Evolutionary conservation across 2,329 filamentous ascomycete genomes (phyloP), one percentile per base, ranked within the genome.

Genomic region (Alternaria novae-zelandiae): DNA sequence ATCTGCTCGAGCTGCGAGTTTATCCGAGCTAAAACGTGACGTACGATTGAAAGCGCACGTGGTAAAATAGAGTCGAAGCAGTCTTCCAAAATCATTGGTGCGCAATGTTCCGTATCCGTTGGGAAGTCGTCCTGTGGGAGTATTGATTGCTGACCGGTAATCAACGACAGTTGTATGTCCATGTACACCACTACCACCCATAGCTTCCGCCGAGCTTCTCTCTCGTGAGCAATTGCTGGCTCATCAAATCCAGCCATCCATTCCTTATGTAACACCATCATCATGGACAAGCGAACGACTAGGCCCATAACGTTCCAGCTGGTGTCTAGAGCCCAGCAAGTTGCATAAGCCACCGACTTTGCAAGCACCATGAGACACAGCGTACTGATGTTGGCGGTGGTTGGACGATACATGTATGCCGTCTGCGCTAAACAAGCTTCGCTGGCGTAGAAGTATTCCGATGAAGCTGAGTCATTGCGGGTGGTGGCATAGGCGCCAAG

Each of bases 381-480:
- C 4, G 70, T 70, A 15, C 63, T 59, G 11, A 74, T 64, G 6
- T 57, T 63, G 0, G 54, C 47, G 9, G 65, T 58, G 11, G 56
- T 70, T 11, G 71, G 66, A 21, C 63, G 67, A 53, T 64, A 68
- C 66, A 72, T 68, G 59, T 68, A 73, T 15, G 68, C 60, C 6
- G 70, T 72, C 49, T 63, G 68, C 2, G 69, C 59, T 21, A 74
- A 26, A 47, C 71, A 74, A 32, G 70, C 69, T 63, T 73, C 70
- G 32, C 62, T 61, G 26, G 71, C 69, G 36, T 66, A 69, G 28
- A 73, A 70, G 17, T 69, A 67, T 6, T 65, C 64, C 5, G 57
- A 44, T n/a, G 69, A 59, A n/a, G 30, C 11, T 2, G 47, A 21
- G 10, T 56, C 26, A 10, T 63, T 51, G 23, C 50, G 32, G 13